Evolutionary conservation across 208 protist species (phyloP), one percentile per base, ranked within the genome.

Genomic region (Leishmania tropica): DNA sequence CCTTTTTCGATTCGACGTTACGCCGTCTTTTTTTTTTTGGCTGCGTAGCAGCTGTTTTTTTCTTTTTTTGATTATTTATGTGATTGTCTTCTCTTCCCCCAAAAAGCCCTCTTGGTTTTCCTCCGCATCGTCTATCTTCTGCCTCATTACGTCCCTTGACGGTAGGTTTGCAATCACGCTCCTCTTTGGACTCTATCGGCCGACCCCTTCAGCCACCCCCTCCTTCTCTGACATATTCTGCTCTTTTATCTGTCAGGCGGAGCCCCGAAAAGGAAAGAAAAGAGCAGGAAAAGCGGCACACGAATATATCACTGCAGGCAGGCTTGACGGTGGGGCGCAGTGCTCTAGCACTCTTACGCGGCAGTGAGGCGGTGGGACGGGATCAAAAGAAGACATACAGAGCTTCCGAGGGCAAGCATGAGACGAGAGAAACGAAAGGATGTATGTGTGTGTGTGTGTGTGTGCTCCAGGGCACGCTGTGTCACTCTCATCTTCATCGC

Each of bases 11-110:
- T 65, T 65, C 56, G 4, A 24, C 28, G 68, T 35, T 75, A 48
- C 21, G 35, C 21, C 21, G 68, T 4, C 40, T 54, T 67, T 45
- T 65, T 67, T 45, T 65, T n/a, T 62, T 3, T 62, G 24, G 56
- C 24, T 13, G 24, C 24, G 0, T 62, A 15, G 11, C 0, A 21
- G 10, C 8, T 62, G 13, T 15, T 62, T n/a, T n/a, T 62, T 58
- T 42, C n/a, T 47, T 87, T 67, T 76, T 65, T 76, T 60, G 42
- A 3, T 45, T 45, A 3, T 76, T 31, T 80, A 37, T 54, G 53
- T 28, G 65, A 31, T 31, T n/a, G 21, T 53, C 73, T 64, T n/a
- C 40, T 53, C 73, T 64, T 75, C 35, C n/a, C 74, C 15, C 31
- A 68, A 35, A 35, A 2, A 42, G 31, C 58, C 28, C 1, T 64